Base-by-base conservation (phyloP, 2,329 filamentous ascomycete species). In the Aspergillus bombycis region DNA sequence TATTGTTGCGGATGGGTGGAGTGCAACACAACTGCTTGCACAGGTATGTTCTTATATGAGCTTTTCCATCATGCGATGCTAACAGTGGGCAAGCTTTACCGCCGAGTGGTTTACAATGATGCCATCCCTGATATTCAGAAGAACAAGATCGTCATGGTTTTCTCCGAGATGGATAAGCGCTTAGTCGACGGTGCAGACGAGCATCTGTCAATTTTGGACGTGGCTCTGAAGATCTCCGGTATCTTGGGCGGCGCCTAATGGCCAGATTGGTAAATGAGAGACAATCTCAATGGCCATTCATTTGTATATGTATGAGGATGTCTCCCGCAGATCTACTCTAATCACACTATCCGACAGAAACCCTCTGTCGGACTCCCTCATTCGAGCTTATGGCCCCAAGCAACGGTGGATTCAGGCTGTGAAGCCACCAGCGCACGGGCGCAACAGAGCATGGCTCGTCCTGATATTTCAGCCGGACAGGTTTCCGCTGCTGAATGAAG, bases 1-100 rank as follows among this genome's bases (percentile, higher is more conserved):
- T 68, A 89, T 99, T 83, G 89, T 98, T 54, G 94, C 94, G 0
- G 95, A 98, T 80, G 95, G 95, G 10, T 99, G 95, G 94, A 97
- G 94, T 76, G 95, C 94, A 28, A 89, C 89, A 8, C 95, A 98
- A 79, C 87, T 97, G 30, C 85, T 98, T 43, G 82, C 86, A 21
- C 93, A 97, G 84, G 90, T 91, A 80, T 78, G 81, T 72, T 56
- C 45, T 54, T 43, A 43, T 48, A 8, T 12, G 23, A 30, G 9
- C 16, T 36, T 30, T 45, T 19, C 21, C 30, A 28, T 46, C 7
- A 1, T 26, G 34, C 36, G 10, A 41, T 58, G 36, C 66, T 72
- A 45, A 68, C 56, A 10, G 6, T 57, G n/a, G 34, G 14, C 8
- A 23, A 74, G 66, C 36, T 74, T 48, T 98, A 97, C 74, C 91